Evolutionary conservation across 768 basidiomycete species (phyloP), one percentile per base, ranked within the genome.

Genomic region (Clitopilus hobsonii): DNA sequence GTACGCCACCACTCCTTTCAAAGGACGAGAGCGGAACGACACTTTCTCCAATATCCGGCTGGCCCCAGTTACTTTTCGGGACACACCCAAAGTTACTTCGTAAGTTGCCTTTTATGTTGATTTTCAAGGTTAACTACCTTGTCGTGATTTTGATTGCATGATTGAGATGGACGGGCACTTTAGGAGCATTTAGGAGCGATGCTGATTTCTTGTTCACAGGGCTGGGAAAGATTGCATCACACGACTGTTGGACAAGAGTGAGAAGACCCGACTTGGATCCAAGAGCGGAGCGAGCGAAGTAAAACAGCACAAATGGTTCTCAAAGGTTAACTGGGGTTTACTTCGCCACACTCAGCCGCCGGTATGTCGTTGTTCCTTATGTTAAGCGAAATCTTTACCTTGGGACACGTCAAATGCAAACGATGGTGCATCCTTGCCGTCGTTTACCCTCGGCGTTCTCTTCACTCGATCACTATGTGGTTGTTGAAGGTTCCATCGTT

Each of bases 1-100:
- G 94, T 98, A 91, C 72, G 96, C 94, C 29, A 97, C 94, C 56
- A 98, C 97, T 56, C 97, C 97, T 38, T 98, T 98, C 88, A 99
- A 99, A 75, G 97, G 97, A 48, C 79, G 82, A 54, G 88, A 93
- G 76, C 88, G 97, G 63, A 88, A 89, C 71, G 93, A 94, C 63
- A 99, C 97, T 28, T 99, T 99, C 78, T 77, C 85, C 69, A 98
- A 98, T 75, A 96, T 99, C 71, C 86, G 94, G 68, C 78, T 88
- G 67, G 74, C 89, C 64, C 83, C 89, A 25, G 92, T 95, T 47
- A 77, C 83, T 56, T 98, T 97, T 79, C 89, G 86, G 52, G 94
- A 98, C 62, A 71, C 78, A 52, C 90, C 90, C 59, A 90, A 86
- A 71, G 82, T 91, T 62, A 82, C 89, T 49, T 79, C 76, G 83